Base-by-base conservation (phyloP, 2,329 filamentous ascomycete genomes). In the Calonectria henricotiae region DNA sequence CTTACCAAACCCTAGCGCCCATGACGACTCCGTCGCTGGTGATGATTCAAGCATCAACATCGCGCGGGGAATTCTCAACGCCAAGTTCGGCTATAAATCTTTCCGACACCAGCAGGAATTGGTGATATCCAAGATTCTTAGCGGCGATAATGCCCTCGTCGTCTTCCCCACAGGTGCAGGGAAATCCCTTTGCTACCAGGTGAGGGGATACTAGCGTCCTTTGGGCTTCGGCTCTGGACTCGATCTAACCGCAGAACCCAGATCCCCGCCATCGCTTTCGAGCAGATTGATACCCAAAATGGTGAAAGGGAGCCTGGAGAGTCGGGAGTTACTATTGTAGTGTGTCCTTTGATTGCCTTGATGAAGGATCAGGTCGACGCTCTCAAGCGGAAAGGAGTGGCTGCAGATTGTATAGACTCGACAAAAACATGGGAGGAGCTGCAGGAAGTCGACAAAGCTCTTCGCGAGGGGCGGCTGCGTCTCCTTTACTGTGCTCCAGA, bases 341-440 rank as follows among this genome's bases (percentile, higher is more conserved):
- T 89, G 1, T 90, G 87, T 0, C 88, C 88, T 0, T 78, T 90
- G 4, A 87, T 90, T 61, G 87, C 87, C 2, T 75, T 90, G 62
- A 90, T 90, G 88, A 90, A 90, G 74, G 88, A 90, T 70, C 89
- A 91, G 71, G 87, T 89, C 0, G 88, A 90, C 71, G 85, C 85
- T 2, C 80, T 91, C 25, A 80, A 83, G 58, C 82, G 82, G 11
- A 83, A 84, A 30, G 85, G 85, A 0, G 85, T 91, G 8, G 75
- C 84, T 13, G 89, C 88, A 13, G 89, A 88, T 2, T 86, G 85
- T 8, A 80, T 90, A 13, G 88, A 91, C 74, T 90, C 88, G 0
- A 88, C 85, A 6, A 90, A 89, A 73, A 84, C 84, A 0, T 84
- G 83, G 65, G 83, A 88, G 4, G 82, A 87, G 62, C 76, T 86